These are phyloP conservation scores for Diaporthe eres DNA, from an alignment of 2,329 filamentous ascomycete genomes.

Conservation along the genomic window DNA sequence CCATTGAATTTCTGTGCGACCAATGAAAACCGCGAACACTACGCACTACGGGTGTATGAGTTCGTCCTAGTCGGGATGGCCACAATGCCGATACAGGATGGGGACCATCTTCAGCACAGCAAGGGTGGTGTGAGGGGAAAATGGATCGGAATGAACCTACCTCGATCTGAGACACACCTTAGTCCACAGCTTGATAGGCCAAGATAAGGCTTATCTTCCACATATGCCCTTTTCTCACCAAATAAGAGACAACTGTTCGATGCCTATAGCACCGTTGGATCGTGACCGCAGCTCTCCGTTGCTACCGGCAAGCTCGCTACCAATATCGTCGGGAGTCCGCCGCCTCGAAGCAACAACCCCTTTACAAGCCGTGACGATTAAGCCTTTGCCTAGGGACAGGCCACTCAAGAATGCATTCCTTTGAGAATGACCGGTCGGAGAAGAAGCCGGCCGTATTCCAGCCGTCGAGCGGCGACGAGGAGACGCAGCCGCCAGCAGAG, in stretches of 20 bases:
- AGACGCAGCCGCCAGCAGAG: constrained; percentile 8
- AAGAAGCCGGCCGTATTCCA: constrained; percentile 5
- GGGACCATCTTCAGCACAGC: not conserved
- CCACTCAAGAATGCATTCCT: constrained; percentile 17
- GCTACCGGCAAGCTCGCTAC: not conserved
- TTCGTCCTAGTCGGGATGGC: not conserved
- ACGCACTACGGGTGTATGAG: not conserved
- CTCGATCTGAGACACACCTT: not conserved
- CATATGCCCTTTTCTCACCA: not conserved
- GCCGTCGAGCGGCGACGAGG: constrained; percentile 34
- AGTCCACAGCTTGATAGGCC: constrained; percentile 35
- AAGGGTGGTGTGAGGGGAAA: constrained; percentile 13
- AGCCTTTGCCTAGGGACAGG: not conserved
- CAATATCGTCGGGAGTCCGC: no score
- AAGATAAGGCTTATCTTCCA: constrained; percentile 38
- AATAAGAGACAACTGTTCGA: not conserved
- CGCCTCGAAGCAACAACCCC: not conserved
- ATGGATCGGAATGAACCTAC: not conserved
- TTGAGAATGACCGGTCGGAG: constrained; percentile 12
- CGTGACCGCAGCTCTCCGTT: not conserved
- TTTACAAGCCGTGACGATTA: no score
- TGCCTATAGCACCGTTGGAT: not conserved
- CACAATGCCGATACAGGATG: not conserved
- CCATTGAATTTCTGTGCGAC: not conserved
- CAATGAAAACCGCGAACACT: not conserved